phyloP scores from a whole-genome alignment of 768 basidiomycete species.

The Scleroderma bovista region DNA sequence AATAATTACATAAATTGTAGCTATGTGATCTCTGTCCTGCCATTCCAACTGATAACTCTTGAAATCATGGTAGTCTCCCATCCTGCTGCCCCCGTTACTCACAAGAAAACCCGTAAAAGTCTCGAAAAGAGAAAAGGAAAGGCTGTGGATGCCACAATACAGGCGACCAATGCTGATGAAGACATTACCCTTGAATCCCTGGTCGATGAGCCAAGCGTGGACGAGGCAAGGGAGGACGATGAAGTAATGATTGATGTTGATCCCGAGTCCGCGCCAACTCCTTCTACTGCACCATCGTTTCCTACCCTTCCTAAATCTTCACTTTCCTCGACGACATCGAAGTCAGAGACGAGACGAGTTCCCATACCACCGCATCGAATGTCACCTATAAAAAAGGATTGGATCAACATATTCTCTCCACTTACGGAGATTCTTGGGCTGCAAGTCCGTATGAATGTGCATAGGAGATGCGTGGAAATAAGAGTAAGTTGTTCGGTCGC shows the following conservation, averaged over 20 bases:
- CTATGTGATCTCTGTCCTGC: constrained; percentile 15
- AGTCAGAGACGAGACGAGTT: constrained; percentile 84
- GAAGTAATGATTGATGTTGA: constrained; percentile 58
- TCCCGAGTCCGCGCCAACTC: constrained; percentile 38
- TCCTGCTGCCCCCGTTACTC: constrained; percentile 22
- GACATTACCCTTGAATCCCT: constrained; percentile 25
- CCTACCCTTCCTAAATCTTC: constrained; percentile 60
- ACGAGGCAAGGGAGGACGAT: constrained; percentile 43
- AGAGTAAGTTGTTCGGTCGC: constrained; percentile 53
- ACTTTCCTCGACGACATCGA: constrained; percentile 45
- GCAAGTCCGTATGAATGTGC: constrained; percentile 97
- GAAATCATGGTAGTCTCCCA: constrained; percentile 39
- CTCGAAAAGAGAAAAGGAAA: constrained; percentile 34
- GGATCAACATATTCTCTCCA: constrained; percentile 93
- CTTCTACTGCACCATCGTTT: constrained; percentile 58
- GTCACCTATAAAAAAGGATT: constrained; percentile 95
- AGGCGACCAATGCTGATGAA: constrained; percentile 22
- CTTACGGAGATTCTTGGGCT: constrained; percentile 91
- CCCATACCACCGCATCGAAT: constrained; percentile 95
- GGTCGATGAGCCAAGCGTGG: not conserved
- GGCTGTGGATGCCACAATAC: constrained; percentile 9
- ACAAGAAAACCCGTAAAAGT: constrained; percentile 43
- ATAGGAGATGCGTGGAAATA: constrained; percentile 84
- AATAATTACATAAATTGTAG: not conserved
- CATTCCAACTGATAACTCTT: constrained; percentile 2